phyloP scores from a whole-genome alignment of 192 early-diverging fungal genomes.

The Coemansia sp. region DNA sequence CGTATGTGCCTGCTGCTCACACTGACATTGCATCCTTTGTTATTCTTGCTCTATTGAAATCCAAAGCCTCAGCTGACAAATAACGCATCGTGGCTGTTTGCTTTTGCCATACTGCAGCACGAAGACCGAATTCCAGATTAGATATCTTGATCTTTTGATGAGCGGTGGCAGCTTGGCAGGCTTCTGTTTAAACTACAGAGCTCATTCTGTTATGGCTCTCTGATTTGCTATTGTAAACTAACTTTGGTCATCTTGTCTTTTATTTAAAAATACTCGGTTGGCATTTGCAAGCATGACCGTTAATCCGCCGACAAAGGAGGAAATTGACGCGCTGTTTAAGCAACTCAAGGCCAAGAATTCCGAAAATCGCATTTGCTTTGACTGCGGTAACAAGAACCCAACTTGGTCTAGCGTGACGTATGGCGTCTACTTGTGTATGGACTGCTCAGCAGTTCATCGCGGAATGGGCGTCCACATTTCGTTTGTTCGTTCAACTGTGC shows the following conservation, averaged over 20 bases:
- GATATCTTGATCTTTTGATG: not conserved
- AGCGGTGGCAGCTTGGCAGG: not conserved
- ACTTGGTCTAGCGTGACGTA: conserved; percentile 93
- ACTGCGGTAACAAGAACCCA: conserved; percentile 92
- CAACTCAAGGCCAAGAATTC: conserved; percentile 44
- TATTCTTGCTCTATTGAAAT: not conserved
- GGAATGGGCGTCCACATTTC: conserved; percentile 97
- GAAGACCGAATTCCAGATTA: not conserved
- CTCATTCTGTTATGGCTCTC: too few species aligned
- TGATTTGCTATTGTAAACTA: too few species aligned
- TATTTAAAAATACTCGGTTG: not conserved
- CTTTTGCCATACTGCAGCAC: not conserved
- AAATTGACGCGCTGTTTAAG: conserved; percentile 45
- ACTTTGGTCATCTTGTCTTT: not conserved
- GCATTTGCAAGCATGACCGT: conserved; percentile 22
- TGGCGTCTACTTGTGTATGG: conserved; percentile 93
- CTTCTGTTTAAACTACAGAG: too few species aligned
- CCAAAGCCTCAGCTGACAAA: too few species aligned
- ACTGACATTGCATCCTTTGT: not conserved
- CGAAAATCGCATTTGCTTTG: conserved; percentile 81
- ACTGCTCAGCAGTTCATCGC: conserved; percentile 94
- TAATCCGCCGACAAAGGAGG: conserved; percentile 39
- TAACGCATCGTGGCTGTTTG: too few species aligned
- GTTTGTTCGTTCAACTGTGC: conserved; percentile 88
- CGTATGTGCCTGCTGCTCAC: not conserved